phyloP scores from a whole-genome alignment of 78 protist species.

The Dictyostelium capitatum region DNA sequence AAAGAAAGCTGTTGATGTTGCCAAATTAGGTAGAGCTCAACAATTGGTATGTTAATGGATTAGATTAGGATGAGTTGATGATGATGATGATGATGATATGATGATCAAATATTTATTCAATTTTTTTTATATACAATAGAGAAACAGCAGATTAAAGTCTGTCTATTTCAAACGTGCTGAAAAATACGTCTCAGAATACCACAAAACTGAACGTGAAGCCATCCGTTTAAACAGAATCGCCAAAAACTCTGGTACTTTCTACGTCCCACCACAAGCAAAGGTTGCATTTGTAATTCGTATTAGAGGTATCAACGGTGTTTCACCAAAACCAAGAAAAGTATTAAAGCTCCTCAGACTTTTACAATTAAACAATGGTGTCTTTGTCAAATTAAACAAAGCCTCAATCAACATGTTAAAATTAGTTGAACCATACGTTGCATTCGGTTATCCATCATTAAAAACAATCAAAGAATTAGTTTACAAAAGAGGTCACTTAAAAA shows the following conservation, averaged over 20 bases:
- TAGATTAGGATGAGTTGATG: not conserved
- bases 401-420: constrained; percentile 97
- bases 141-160: constrained; percentile 34
- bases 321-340: constrained; percentile 97
- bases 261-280: constrained; percentile 98
- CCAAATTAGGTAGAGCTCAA: constrained; percentile 31
- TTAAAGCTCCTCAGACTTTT: constrained; percentile 99
- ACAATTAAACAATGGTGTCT: constrained; percentile 99
- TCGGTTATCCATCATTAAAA: constrained; percentile 98
- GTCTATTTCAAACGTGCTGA: constrained; percentile 92
- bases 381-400: constrained; percentile 99
- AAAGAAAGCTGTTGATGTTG: constrained; percentile 61
- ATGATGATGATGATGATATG: not conserved
- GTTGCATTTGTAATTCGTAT: constrained; percentile 99
- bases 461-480: constrained; percentile 97
- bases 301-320: constrained; percentile 98
- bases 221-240: constrained; percentile 92
- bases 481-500: constrained; percentile 99
- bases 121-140: not conserved
- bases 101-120: not conserved
- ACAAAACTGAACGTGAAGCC: constrained; percentile 69
- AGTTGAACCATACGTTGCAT: constrained; percentile 99
- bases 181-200: constrained; percentile 95
- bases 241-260: constrained; percentile 94
- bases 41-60: not conserved